Base-by-base conservation (phyloP, 352 stramenopile species). In the Hyaloperonospora brassicae region DNA sequence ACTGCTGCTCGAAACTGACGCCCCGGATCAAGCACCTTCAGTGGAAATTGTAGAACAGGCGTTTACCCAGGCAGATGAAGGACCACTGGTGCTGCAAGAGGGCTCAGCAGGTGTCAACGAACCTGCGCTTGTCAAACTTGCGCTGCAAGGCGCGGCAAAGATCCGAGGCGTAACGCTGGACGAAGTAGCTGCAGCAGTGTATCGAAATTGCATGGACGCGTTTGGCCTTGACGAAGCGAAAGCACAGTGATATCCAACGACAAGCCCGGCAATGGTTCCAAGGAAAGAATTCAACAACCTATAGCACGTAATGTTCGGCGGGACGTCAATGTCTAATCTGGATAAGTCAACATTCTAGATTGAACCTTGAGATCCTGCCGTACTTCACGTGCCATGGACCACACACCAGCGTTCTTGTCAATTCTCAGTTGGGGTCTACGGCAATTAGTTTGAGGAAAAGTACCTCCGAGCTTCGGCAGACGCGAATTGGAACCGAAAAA, bases 1-100 rank as follows among this genome's bases (percentile, higher is more conserved):
- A 1, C 55, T 93, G 46, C 46, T 93, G 25, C 55, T 93, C 9
- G 82, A 93, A 57, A 93, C 79, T 0, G 82, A 93, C 36, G 66
- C 79, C 4, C 82, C 82, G 1, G 78, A 93, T 23, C 82, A 93
- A 67, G 38, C 60, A 27, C 77, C 77, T 10, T 43, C 50, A 13
- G 14, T 52, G 14, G 53, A 70, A 10, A 2, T 59, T 42, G 50
- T 54, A 27, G 38, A 55, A 52, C 44, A 64, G 36, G 5, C 63
- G 36, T 59, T 70, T 46, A 30, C 24, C 25, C 9, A 54, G 13
- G 30, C 5, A 35, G 35, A 24, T 47, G 31, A 44, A n/a, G 6
- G 7, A 17, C 64, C 57, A 10, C 38, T 73, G 23, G 22, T 64
- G 27, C 17, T 68, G 23, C 53, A 57, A 55, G 50, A 56, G 14